Evolutionary conservation across 805 yeast species (phyloP).

Genomic region (Candida multigemmis): DNA sequence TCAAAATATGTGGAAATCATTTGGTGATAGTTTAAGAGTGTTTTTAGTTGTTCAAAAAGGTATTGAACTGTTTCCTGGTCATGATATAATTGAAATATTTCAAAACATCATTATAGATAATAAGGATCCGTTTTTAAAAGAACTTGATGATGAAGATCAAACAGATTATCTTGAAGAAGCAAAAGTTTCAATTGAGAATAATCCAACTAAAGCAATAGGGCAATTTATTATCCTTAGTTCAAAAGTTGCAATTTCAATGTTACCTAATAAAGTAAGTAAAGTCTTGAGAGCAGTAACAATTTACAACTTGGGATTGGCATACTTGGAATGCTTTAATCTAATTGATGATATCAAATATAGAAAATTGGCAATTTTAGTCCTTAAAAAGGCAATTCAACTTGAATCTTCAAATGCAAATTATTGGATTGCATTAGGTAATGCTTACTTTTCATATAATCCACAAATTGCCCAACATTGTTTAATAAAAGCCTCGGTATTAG

Average conservation of each 20-base stretch:
- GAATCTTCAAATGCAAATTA: conserved; percentile 63
- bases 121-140: conserved; percentile 13
- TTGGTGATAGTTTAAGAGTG: conserved; percentile 49
- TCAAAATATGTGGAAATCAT: conserved; percentile 56
- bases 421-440: conserved; percentile 82
- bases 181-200: conserved; percentile 10
- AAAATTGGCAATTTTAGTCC: conserved; percentile 42
- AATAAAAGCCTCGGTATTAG: conserved; percentile 67
- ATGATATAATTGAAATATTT: conserved; percentile 12
- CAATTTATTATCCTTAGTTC: conserved; percentile 37
- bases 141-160: conserved; percentile 5
- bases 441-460: conserved; percentile 55
- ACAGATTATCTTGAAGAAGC: conserved; percentile 9
- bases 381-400: conserved; percentile 60
- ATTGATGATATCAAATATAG: conserved; percentile 16
- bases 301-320: conserved; percentile 68
- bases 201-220: conserved; percentile 17
- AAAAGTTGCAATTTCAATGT: conserved; percentile 29
- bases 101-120: conserved; percentile 4
- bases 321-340: conserved; percentile 33
- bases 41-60: conserved; percentile 49
- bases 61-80: conserved; percentile 39
- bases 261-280: conserved; percentile 33
- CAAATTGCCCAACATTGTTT: conserved; percentile 87
- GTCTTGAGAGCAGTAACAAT: conserved; percentile 43